Percentiles rank a stretch among this genome's conserved stretches.
Evolutionary conservation across 148 eudicot species (phyloP).

Genomic region (Talinum fruticosum): DNA sequence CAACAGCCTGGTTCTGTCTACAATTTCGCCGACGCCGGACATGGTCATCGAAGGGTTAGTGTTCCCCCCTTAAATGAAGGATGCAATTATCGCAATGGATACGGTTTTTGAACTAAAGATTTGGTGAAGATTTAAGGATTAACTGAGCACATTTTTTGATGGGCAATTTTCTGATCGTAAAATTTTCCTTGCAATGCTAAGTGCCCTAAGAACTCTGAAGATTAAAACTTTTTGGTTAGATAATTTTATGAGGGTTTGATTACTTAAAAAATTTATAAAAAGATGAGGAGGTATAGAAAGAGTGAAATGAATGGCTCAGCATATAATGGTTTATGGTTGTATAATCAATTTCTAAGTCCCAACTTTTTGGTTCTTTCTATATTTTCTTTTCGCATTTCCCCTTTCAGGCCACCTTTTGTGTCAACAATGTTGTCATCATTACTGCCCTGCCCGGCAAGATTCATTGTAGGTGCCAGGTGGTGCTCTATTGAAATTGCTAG

Average conservation of each 20-base stretch:
- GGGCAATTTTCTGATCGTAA: not conserved
- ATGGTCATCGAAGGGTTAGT: constrained; percentile 63
- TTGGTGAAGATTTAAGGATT: not conserved
- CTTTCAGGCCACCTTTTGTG: no score
- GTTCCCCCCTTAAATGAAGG: not conserved
- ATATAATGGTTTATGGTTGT: not conserved
- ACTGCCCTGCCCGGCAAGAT: no score
- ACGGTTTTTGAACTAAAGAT: not conserved
- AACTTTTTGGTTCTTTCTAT: not conserved
- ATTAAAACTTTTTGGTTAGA: not conserved
- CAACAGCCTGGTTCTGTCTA: constrained; percentile 81
- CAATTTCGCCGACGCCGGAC: constrained; percentile 63
- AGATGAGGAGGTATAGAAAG: not conserved
- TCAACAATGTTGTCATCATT: no score
- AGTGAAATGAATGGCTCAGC: not conserved
- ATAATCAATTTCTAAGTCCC: not conserved
- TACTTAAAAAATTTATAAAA: not conserved
- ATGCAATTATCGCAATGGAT: not conserved
- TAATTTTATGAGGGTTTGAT: not conserved
- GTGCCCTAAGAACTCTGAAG: not conserved
- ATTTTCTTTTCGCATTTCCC: no score
- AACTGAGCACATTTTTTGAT: not conserved
- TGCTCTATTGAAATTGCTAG: not conserved
- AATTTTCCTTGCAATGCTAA: not conserved
- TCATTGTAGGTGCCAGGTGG: no score